A percentile compares a stretch with the other conserved stretches of the same genome.
Conservation (phyloP, 805 yeast genomes). For the Candida mattraensis region DNA sequence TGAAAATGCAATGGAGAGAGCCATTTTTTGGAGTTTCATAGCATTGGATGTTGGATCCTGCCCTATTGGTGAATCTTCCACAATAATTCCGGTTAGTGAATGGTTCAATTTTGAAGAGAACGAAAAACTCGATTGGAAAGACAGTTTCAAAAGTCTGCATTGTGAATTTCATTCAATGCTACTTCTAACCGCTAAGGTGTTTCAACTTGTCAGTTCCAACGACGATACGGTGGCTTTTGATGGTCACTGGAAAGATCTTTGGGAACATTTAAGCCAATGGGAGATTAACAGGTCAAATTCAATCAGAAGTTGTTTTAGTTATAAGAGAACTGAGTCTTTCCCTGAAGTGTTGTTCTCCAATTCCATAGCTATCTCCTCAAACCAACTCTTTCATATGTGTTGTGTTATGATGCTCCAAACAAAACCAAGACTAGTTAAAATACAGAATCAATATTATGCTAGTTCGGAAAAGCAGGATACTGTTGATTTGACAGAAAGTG, state of each 20-base stretch:
- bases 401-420: constrained; percentile 40
- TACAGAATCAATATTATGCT: constrained; percentile 11
- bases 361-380: constrained; percentile 41
- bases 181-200: constrained; percentile 31
- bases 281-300: constrained; percentile 35
- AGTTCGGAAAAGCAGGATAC: constrained; percentile 2
- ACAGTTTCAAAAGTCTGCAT: constrained; percentile 1
- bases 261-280: constrained; percentile 43
- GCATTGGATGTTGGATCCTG: constrained; percentile 38
- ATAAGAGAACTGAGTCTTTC: constrained; percentile 34
- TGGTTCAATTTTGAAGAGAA: constrained; percentile 13
- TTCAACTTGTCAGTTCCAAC: constrained; percentile 33
- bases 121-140: constrained; percentile 5
- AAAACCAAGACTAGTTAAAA: constrained; percentile 38
- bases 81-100: constrained; percentile 14
- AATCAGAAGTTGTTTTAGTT: constrained; percentile 35
- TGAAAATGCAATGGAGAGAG: constrained; percentile 34
- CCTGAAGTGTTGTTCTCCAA: constrained; percentile 39
- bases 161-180: constrained; percentile 23
- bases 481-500: too few relatives aligned
- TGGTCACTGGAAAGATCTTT: constrained; percentile 38
- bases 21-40: constrained; percentile 45
- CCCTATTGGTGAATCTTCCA: constrained; percentile 31
- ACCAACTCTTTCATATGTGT: constrained; percentile 42
- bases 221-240: constrained; percentile 32